A percentile compares a stretch with the other conserved stretches of the same genome.
phyloP scores from a whole-genome alignment of 2,329 filamentous ascomycete species.

The Botrytis pseudocinerea region DNA sequence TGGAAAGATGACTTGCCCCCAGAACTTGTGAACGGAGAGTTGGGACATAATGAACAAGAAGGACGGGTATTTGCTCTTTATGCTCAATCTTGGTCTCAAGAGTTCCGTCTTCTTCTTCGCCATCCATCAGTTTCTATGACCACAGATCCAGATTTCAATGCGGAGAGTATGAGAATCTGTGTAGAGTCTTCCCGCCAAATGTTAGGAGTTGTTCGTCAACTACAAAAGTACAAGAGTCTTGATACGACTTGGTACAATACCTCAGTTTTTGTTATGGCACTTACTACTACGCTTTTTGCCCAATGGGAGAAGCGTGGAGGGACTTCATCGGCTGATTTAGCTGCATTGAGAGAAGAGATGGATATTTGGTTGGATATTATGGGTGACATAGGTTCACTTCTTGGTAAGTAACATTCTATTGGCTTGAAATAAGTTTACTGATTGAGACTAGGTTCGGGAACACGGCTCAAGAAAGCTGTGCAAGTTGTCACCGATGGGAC shows the following conservation, averaged over 20 bases:
- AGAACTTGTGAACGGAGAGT: slow-evolving; percentile 53
- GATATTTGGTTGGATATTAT: slow-evolving; percentile 67
- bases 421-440: slow-evolving; percentile 16
- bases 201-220: slow-evolving; percentile 57
- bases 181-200: slow-evolving; percentile 66
- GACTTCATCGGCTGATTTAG: slow-evolving; percentile 59
- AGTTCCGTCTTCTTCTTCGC: slow-evolving; percentile 60
- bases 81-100: slow-evolving; percentile 54
- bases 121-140: slow-evolving; percentile 62
- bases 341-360: slow-evolving; percentile 66
- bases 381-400: slow-evolving; percentile 62
- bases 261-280: slow-evolving; percentile 70
- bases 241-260: slow-evolving; percentile 79
- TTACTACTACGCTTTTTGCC: slow-evolving; percentile 70
- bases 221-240: slow-evolving; percentile 65
- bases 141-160: slow-evolving; percentile 54
- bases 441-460: slow-evolving; percentile 46
- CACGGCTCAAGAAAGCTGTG: slow-evolving; percentile 50
- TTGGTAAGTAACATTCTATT: slow-evolving; percentile 54
- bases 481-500: slow-evolving; percentile 50
- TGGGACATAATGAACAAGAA: slow-evolving; percentile 44
- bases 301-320: slow-evolving; percentile 66
- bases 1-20: slow-evolving; percentile 66
- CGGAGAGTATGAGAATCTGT: slow-evolving; percentile 65
- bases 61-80: slow-evolving; percentile 55